Evolutionary conservation across 805 yeast genomes (phyloP).

Genomic region (Cyberlindnera galapagoensis): DNA sequence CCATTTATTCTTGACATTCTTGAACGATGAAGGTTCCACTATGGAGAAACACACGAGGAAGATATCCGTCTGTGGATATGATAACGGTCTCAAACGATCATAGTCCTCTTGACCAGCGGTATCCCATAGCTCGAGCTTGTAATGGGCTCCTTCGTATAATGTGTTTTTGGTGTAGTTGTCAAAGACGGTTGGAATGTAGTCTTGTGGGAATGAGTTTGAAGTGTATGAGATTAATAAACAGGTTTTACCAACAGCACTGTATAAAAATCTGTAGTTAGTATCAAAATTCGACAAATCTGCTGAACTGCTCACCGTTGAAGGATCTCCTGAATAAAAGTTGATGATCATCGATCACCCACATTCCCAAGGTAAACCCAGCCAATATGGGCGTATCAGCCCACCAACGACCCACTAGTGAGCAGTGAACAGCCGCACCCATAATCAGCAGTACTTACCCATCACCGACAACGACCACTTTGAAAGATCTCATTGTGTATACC

Average conservation of each 20-base stretch:
- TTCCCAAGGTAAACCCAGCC: no score
- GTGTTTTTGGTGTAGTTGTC: slow-evolving; percentile 88
- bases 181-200: slow-evolving; percentile 90
- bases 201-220: slow-evolving; percentile 88
- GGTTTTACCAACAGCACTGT: slow-evolving; percentile 88
- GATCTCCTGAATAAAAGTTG: no score
- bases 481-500: slow-evolving; percentile 59
- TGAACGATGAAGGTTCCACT: slow-evolving; percentile 72
- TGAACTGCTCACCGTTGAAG: no score
- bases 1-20: slow-evolving; percentile 77
- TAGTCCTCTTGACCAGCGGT: slow-evolving; percentile 95
- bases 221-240: slow-evolving; percentile 84
- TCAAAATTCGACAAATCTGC: background rate
- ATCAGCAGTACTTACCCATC: slow-evolving; percentile 50
- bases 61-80: slow-evolving; percentile 89
- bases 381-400: no score
- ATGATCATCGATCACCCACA: no score
- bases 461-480: slow-evolving; percentile 90
- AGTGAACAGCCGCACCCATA: background rate
- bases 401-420: no score
- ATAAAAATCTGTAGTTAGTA: slow-evolving; percentile 8
- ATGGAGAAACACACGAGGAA: slow-evolving; percentile 83
- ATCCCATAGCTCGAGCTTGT: slow-evolving; percentile 88
- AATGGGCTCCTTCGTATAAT: slow-evolving; percentile 73
- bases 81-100: slow-evolving; percentile 81